Evolutionary conservation across 371 early-diverging fungal genomes (phyloP).

Genomic region (Coemansia sp.): DNA sequence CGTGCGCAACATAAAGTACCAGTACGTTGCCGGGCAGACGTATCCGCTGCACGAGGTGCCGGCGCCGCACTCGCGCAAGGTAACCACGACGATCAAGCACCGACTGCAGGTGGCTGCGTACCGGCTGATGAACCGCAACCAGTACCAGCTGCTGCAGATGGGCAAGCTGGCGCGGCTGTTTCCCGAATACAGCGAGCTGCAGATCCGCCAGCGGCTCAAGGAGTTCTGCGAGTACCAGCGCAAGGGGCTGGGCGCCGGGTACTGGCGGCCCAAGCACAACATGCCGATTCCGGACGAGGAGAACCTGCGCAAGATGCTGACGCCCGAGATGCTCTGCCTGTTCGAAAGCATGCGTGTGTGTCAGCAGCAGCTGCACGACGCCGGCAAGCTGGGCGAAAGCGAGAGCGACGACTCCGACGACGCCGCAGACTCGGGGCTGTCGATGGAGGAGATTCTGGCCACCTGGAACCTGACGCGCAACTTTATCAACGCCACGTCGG

Average conservation of each 20-base stretch:
- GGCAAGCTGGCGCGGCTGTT: constrained; percentile 75
- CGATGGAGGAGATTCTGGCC: constrained; percentile 92
- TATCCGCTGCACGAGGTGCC: constrained; percentile 97
- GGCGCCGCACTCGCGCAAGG: constrained; percentile 96
- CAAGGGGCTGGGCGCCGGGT: constrained; percentile 87
- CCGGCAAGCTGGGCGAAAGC: constrained; percentile 74
- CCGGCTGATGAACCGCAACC: constrained; percentile 81
- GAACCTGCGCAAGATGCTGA: constrained; percentile 90
- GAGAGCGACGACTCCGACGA: constrained; percentile 67
- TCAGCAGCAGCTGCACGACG: constrained; percentile 92
- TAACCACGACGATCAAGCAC: constrained; percentile 90
- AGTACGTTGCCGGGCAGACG: constrained; percentile 97
- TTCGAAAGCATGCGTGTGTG: constrained; percentile 97
- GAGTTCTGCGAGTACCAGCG: constrained; percentile 97
- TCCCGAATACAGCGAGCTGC: constrained; percentile 81
- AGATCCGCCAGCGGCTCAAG: constrained; percentile 86
- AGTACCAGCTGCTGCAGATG: constrained; percentile 72
- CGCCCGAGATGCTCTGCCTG: constrained; percentile 98
- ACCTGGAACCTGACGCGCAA: constrained; percentile 98
- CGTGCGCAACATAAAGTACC: constrained; percentile 79
- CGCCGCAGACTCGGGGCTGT: constrained; percentile 67
- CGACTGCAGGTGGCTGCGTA: constrained; percentile 91
- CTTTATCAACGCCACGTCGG: constrained; percentile 88
- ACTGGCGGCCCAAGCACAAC: constrained; percentile 91
- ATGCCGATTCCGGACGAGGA: constrained; percentile 88